Conservation (phyloP, 352 stramenopile genomes). For the Albugo candida region DNA sequence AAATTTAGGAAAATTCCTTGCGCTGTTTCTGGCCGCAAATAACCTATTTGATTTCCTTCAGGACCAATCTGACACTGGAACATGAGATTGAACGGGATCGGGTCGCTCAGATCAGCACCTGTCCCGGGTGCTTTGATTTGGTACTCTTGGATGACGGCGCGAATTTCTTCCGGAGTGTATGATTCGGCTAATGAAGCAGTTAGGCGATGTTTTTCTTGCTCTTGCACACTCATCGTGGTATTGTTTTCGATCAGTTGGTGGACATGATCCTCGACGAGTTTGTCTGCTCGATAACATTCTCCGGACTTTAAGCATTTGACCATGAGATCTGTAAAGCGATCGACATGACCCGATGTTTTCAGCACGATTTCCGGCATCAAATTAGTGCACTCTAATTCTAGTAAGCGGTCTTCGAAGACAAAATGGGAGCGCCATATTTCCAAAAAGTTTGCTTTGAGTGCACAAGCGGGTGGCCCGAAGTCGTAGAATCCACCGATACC, state of each 20-base stretch:
- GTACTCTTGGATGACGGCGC: constrained; percentile 88
- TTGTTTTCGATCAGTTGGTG: constrained; percentile 91
- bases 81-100: constrained; percentile 99
- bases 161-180: constrained; percentile 94
- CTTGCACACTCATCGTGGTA: constrained; percentile 38
- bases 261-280: constrained; percentile 98
- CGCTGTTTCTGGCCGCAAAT: constrained; percentile 96
- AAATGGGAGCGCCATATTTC: constrained; percentile 96
- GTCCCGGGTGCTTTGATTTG: constrained; percentile 82
- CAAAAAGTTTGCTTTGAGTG: constrained; percentile 94
- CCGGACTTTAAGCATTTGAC: constrained; percentile 94
- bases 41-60: constrained; percentile 91
- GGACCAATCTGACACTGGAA: constrained; percentile 98
- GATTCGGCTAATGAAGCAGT: constrained; percentile 93
- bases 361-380: constrained; percentile 95
- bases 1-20: constrained; percentile 99
- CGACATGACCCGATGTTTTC: constrained; percentile 97
- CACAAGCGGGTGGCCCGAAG: constrained; percentile 90
- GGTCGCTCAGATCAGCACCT: constrained; percentile 85
- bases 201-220: constrained; percentile 87
- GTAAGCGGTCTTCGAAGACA: constrained; percentile 95
- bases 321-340: constrained; percentile 99
- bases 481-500: constrained; percentile 97
- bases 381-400: constrained; percentile 98
- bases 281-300: constrained; percentile 98